Evolutionary conservation across 1,284 basidiomycete species (phyloP), one percentile per base, ranked within the genome.

Genomic region (Porogramme epimiltina): DNA sequence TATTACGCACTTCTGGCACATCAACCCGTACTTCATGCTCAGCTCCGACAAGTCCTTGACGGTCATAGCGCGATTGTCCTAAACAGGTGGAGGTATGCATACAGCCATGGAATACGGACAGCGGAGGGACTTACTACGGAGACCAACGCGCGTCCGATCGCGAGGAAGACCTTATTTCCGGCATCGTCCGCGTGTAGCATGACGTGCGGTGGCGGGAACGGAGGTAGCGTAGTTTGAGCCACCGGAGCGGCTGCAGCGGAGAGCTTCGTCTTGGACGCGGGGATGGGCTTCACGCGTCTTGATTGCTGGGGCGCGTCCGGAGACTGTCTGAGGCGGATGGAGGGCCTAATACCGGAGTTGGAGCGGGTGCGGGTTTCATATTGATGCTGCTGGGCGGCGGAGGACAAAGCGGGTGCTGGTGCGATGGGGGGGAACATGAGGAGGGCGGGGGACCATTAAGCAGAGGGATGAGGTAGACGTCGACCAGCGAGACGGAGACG

Each of bases 61-160:
- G 39, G 87, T 90, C 84, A 89, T 87, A 38, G 87, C 87, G 43
- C 85, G 80, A 69, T 90, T 90, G 65, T 85, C 79, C 85, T 88
- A 50, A 40, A 54, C 51, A 51, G 49, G 15, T 46, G 39, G 45
- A 47, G 53, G 34, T 34, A 52, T 47, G 49, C 52, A 31, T 55
- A 52, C 31, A 43, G 23, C 24, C 22, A 20, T 19, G 25, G 9
- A 41, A 37, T 28, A 46, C n/a, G 36, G 23, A 50, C 49, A 39
- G 48, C 42, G 34, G 52, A 48, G 47, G 37, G 2, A 82, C 85
- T 64, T 61, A 87, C 87, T 49, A 89, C 83, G 37, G 86, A 83
- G 63, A 87, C 75, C 59, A 89, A 83, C 26, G 86, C 78, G 28
- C 84, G 80, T 31, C 79, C 86, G 58, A 89, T 81, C 39, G 87